Evolutionary conservation across 1,284 basidiomycete genomes (phyloP), one percentile per base, ranked within the genome.

Genomic region (Ustilago loliicola): DNA sequence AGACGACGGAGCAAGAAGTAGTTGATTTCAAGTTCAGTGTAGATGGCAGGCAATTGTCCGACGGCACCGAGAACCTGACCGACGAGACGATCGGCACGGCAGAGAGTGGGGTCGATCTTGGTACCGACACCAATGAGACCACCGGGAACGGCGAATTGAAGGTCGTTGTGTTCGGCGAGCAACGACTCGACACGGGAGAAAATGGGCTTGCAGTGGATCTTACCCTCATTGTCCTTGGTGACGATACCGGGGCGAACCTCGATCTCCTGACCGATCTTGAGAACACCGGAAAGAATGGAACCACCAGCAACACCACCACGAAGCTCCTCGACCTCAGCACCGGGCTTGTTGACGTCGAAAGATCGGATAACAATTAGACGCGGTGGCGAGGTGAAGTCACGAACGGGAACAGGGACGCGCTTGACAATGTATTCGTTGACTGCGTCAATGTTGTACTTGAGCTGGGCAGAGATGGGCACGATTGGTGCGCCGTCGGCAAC

Each of bases 281-380:
- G 91, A 36, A 98, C 93, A 84, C 96, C 97, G 15, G 92, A 93
- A 74, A 99, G 90, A 85, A 99, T 96, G 42, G 93, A 96, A 42
- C 96, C 96, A 88, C 96, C 96, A 19, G 96, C 97, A 34, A 99
- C 97, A 86, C 97, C 97, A 76, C 96, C 96, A 88, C 97, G 96
- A 70, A 99, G 90, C 72, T 99, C 96, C 81, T 97, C 93, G 10
- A 99, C 95, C 86, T 96, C 94, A 6, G 96, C 92, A 86, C 96
- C 96, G 13, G 96, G 96, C 88, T 98, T 98, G 91, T 99, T 99
- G 87, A 99, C 96, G 87, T 99, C 97, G 88, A 99, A 99, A n/a
- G 96, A 98, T 83, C 95, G 94, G 87, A 99, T 99, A 86, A 99
- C 96, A 83, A 99, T 98, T 79, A 99, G 91, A 55, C 93, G 91